Evolutionary conservation across 805 yeast species (phyloP), one percentile per base, ranked within the genome.

Genomic region (Priceomyces castillae): DNA sequence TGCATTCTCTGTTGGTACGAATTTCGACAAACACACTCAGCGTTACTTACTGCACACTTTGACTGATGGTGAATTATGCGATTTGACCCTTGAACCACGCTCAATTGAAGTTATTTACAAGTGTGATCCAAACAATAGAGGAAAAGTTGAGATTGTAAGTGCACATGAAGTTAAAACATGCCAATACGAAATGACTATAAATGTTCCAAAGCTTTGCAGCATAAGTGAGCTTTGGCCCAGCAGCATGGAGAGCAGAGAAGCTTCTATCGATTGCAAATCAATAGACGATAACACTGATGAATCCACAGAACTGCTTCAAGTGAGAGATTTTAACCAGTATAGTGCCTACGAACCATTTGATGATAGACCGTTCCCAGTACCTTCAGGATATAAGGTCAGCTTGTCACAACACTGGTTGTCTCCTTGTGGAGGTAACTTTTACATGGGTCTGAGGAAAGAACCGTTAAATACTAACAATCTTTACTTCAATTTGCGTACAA

Each of bases 81-180:
- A 81, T 51, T 56, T 80, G 37, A 82, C 86, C 0, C 70, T 70
- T 2, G 56, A 62, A 20, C 76, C 76, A 2, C 70, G 92, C 41
- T 55, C 67, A 3, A 65, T 78, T 3, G 85, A 82, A 43, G 62
- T 85, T 4, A 74, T 73, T 39, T 83, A 78, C 55, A 65, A 69
- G 28, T 85, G 92, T 58, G 76, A 75, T 45, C 70, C 71, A 2
- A 46, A 51, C 19, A 41, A 47, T 7, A 34, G 9, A 12, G 45
- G 37, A 10, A 18, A n/a, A 10, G 43, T 59, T 1, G 48, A 45
- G 25, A 59, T 69, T n/a, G 42, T 64, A 7, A 73, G 73, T 54
- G 69, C 80, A 2, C 62, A 62, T 39, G 90, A 83, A 57, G 61
- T 70, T 25, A 71, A 69, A 42, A 78, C 83, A 0, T 83, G 90